phyloP scores from a whole-genome alignment of 768 basidiomycete species.

The Tulasnella sp. region DNA sequence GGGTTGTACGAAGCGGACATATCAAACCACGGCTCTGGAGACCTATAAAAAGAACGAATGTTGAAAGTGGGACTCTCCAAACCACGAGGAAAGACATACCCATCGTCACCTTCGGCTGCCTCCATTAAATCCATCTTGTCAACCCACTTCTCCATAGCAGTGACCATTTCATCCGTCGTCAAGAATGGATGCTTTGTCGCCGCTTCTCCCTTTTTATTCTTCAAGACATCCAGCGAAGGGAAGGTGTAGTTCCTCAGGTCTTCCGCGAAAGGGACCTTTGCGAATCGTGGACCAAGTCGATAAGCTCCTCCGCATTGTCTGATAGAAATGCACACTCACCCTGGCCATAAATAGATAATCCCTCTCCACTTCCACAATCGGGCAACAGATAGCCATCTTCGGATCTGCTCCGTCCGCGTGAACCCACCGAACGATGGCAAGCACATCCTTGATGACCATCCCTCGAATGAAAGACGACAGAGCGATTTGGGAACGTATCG shows the following conservation, averaged over 20 bases:
- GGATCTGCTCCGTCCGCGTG: slow-evolving; percentile 67
- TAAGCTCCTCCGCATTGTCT: slow-evolving; percentile 19
- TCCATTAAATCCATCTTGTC: slow-evolving; percentile 84
- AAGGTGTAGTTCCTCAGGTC: slow-evolving; percentile 87
- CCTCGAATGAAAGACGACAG: slow-evolving; percentile 84
- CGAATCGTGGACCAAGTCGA: background rate
- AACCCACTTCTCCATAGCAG: slow-evolving; percentile 83
- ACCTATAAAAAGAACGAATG: slow-evolving; percentile 42
- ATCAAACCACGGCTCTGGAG: slow-evolving; percentile 70
- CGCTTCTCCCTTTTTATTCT: slow-evolving; percentile 69
- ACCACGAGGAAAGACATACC: slow-evolving; percentile 45
- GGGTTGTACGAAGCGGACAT: slow-evolving; percentile 79
- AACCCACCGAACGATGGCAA: slow-evolving; percentile 85
- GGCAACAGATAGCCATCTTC: slow-evolving; percentile 76
- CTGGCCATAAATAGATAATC: slow-evolving; percentile 83
- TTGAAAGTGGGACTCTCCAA: background rate
- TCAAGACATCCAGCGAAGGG: slow-evolving; percentile 67
- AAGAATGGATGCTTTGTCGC: slow-evolving; percentile 76
- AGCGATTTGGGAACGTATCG: slow-evolving; percentile 70
- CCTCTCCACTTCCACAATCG: slow-evolving; percentile 58
- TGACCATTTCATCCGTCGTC: slow-evolving; percentile 70
- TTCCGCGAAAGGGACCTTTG: slow-evolving; percentile 91
- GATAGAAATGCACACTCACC: slow-evolving; percentile 45
- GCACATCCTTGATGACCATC: slow-evolving; percentile 60
- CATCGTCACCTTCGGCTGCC: slow-evolving; percentile 69